Percentiles rank a stretch among this genome's conserved stretches.
Conservation (phyloP, 306 rosid species). For the Quercus bicolor region DNA sequence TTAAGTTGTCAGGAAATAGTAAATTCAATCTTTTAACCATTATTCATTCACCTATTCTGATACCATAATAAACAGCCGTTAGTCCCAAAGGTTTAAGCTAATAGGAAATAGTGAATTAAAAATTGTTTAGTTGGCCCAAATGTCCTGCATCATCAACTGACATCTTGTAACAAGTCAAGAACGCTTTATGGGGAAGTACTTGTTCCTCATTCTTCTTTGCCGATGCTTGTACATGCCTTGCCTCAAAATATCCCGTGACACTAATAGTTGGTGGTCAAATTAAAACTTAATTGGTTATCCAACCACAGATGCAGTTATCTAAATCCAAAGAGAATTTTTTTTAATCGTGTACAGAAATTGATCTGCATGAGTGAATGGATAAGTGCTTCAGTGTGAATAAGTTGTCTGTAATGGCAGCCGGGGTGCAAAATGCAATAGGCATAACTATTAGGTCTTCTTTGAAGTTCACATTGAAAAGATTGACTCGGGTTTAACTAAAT, state of each 20-base stretch:
- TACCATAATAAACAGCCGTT: no score
- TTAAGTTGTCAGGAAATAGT: no score
- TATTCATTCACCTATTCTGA: no score
- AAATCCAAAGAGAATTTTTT: not conserved
- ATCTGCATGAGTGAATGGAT: not conserved
- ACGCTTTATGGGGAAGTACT: not conserved
- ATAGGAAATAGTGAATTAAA: no score
- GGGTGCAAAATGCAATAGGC: not conserved
- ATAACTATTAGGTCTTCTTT: not conserved
- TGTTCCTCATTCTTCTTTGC: not conserved
- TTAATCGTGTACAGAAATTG: not conserved
- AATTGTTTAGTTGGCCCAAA: no score
- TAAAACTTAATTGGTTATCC: not conserved
- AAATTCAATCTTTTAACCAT: no score
- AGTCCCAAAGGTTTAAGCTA: no score
- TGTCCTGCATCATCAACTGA: not conserved
- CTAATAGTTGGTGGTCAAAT: not conserved
- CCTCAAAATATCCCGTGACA: not conserved
- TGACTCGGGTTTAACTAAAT: not conserved
- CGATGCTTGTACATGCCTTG: not conserved
- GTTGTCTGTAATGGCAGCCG: not conserved
- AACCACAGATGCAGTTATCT: not conserved
- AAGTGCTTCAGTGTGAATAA: not conserved
- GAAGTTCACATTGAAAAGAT: not conserved
- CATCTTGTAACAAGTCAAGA: not conserved